These are phyloP conservation scores for Styphnolobium japonicum DNA, from an alignment of 306 rosid species.

Conservation along the genomic window DNA sequence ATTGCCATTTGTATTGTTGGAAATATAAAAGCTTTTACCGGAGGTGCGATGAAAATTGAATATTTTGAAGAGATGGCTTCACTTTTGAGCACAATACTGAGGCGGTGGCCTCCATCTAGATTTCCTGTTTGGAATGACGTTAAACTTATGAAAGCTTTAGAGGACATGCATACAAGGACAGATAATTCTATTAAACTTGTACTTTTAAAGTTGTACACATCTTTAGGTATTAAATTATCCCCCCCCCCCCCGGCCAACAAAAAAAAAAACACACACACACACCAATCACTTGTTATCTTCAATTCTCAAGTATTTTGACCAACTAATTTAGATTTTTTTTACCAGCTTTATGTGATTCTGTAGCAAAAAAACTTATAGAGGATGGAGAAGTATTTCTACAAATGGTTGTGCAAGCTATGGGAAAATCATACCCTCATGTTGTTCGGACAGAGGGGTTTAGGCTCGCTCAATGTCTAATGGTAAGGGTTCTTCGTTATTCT, in stretches of 20 bases:
- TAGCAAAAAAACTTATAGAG: constrained; percentile 58
- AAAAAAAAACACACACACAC: too few species aligned
- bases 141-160: constrained; percentile 50
- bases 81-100: constrained; percentile 69
- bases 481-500: constrained; percentile 30
- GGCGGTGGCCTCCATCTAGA: constrained; percentile 72
- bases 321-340: constrained; percentile 27
- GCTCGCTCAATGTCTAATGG: constrained; percentile 76
- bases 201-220: constrained; percentile 71
- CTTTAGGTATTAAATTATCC: constrained; percentile 62
- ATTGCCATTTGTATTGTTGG: constrained; percentile 39
- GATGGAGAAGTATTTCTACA: constrained; percentile 52
- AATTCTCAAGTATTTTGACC: not conserved
- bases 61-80: constrained; percentile 61
- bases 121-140: constrained; percentile 60
- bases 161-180: constrained; percentile 36
- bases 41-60: constrained; percentile 41
- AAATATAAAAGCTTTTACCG: constrained; percentile 37
- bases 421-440: constrained; percentile 47
- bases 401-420: constrained; percentile 70
- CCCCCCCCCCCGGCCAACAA: not conserved
- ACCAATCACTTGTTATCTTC: not conserved
- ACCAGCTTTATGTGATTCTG: constrained; percentile 79
- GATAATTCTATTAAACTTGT: constrained; percentile 41
- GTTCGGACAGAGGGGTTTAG: constrained; percentile 71